Percentiles rank a stretch among this genome's conserved stretches.
These are phyloP conservation scores for Pyrenopolyporus hunteri DNA, from an alignment of 495 filamentous ascomycete genomes.

Conservation along the genomic window DNA sequence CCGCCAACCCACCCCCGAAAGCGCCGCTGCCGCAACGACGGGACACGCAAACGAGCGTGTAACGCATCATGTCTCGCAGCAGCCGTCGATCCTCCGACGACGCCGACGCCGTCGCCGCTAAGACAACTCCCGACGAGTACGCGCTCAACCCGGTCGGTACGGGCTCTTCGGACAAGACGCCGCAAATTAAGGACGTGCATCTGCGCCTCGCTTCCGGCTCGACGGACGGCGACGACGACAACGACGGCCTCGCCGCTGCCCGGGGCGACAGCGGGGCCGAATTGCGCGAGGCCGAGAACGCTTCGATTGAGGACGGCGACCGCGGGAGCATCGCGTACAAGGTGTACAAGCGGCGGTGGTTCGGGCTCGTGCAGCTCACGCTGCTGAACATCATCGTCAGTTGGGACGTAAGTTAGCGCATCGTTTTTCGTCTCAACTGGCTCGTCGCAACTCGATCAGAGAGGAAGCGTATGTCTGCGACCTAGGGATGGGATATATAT, in stretches of 20 bases:
- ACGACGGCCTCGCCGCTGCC: background rate
- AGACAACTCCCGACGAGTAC: constrained; percentile 31
- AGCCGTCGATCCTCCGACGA: constrained; percentile 8
- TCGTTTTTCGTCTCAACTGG: background rate
- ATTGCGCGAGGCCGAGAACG: constrained; percentile 11
- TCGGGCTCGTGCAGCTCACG: constrained; percentile 82
- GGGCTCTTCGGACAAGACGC: constrained; percentile 19
- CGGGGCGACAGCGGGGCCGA: constrained; percentile 4
- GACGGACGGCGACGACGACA: constrained; percentile 23
- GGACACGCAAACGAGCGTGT: background rate
- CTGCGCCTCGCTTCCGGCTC: constrained; percentile 35
- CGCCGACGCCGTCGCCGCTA: constrained; percentile 12
- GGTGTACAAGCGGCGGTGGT: constrained; percentile 89
- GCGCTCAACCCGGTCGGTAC: constrained; percentile 23
- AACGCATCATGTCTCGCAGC: constrained; percentile 22
- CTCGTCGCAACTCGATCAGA: background rate
- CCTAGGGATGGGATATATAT: too few species aligned
- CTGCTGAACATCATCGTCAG: constrained; percentile 91
- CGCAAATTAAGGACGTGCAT: constrained; percentile 27
- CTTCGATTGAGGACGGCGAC: constrained; percentile 22
- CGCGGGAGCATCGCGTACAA: constrained; percentile 57
- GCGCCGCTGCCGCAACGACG: constrained; percentile 29
- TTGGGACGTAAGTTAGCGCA: constrained; percentile 78
- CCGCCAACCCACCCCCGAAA: background rate
- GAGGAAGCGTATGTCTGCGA: background rate